A percentile compares a stretch with the other conserved stretches of the same genome.
Evolutionary conservation across 345 rosid species (phyloP).

Genomic region (Raphanus raphanistrum): DNA sequence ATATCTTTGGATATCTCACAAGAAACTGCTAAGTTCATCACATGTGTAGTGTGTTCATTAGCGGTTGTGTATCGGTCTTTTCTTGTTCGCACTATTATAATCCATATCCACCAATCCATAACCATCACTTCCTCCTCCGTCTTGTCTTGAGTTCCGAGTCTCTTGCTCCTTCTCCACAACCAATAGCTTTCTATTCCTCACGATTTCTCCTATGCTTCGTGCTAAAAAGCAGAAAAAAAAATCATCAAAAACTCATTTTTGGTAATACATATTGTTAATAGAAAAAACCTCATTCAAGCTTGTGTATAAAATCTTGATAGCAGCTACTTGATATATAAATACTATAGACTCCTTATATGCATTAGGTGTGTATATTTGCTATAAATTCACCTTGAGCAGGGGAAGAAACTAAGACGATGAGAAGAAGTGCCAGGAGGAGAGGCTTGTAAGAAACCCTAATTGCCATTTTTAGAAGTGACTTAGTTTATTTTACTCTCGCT

Average conservation of each 20-base stretch:
- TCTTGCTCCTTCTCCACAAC: conserved; percentile 28
- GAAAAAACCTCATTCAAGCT: neutral
- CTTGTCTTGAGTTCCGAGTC: conserved; percentile 16
- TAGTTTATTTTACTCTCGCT: neutral
- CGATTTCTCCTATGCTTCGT: conserved; percentile 6
- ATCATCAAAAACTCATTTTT: neutral
- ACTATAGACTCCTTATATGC: neutral
- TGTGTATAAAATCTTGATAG: neutral
- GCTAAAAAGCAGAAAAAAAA: neutral
- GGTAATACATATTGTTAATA: neutral
- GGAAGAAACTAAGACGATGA: conserved; percentile 24
- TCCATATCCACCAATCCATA: conserved; percentile 43
- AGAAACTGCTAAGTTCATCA: conserved; percentile 17
- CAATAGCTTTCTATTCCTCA: conserved; percentile 23
- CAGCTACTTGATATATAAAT: conserved; percentile 15
- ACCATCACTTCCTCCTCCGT: conserved; percentile 31
- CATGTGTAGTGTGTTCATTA: neutral
- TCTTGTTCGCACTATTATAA: conserved; percentile 40
- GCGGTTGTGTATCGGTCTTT: conserved; percentile 40
- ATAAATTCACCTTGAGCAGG: conserved; percentile 30
- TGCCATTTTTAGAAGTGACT: conserved; percentile 33
- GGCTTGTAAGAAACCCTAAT: conserved; percentile 35
- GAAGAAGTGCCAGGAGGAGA: conserved; percentile 29
- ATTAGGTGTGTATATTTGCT: conserved; percentile 1
- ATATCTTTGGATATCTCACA: conserved; percentile 33